Percentiles rank a stretch among this genome's conserved stretches.
Evolutionary conservation across 768 basidiomycete species (phyloP).

Genomic region (Tylopilus sp.): DNA sequence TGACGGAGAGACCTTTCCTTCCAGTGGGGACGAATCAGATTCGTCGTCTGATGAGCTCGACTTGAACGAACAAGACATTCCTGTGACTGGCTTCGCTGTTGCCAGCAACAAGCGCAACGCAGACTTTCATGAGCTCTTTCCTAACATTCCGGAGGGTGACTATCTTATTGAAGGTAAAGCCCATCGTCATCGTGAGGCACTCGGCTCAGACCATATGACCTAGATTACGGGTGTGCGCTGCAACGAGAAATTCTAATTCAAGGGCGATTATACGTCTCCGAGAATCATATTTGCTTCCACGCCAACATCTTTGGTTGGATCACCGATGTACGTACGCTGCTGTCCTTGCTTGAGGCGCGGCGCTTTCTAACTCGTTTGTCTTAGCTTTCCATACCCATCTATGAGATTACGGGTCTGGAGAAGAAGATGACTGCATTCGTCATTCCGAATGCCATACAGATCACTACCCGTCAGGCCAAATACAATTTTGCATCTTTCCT

Average conservation of each 20-base stretch:
- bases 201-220: conserved; percentile 1
- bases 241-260: conserved; percentile 97
- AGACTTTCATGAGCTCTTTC: conserved; percentile 94
- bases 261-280: conserved; percentile 93
- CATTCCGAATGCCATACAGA: conserved; percentile 93
- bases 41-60: conserved; percentile 35
- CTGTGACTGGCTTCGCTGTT: conserved; percentile 95
- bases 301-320: conserved; percentile 99
- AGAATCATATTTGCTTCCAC: conserved; percentile 99
- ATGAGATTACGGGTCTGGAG: conserved; percentile 82
- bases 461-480: conserved; percentile 78
- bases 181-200: neutral
- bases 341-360: neutral
- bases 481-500: conserved; percentile 97
- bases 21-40: conserved; percentile 30
- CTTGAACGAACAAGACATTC: conserved; percentile 59
- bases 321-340: conserved; percentile 69
- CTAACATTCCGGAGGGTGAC: conserved; percentile 87
- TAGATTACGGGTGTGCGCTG: conserved; percentile 97
- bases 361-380: conserved; percentile 8
- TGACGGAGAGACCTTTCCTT: conserved; percentile 24
- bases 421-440: conserved; percentile 98
- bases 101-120: conserved; percentile 92
- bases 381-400: conserved; percentile 84
- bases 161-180: conserved; percentile 93